Conservation (phyloP, 305 asterid species). For the Coffea humblotiana region DNA sequence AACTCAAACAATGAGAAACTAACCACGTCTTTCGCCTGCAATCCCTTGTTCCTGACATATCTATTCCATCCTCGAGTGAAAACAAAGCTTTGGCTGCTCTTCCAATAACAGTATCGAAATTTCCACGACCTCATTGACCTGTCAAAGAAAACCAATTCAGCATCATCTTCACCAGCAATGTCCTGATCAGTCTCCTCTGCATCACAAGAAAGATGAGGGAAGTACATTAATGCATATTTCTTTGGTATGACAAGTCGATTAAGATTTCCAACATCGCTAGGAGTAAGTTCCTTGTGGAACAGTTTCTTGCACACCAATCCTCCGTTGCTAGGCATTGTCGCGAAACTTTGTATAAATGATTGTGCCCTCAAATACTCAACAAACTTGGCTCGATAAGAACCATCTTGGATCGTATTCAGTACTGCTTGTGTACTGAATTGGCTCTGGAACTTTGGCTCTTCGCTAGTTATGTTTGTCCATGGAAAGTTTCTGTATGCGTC, state of each 20-base stretch:
- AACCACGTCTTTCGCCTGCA: constrained; percentile 43
- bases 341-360: constrained; percentile 7
- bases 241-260: constrained; percentile 77
- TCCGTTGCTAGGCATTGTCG: neutral
- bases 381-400: constrained; percentile 53
- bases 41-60: constrained; percentile 44
- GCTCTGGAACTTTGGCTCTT: constrained; percentile 54
- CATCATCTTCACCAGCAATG: constrained; percentile 23
- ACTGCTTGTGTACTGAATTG: constrained; percentile 41
- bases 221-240: constrained; percentile 58
- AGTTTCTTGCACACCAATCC: constrained; percentile 24
- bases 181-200: constrained; percentile 1
- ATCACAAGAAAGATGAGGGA: constrained; percentile 36
- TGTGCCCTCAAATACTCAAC: constrained; percentile 36
- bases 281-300: constrained; percentile 76
- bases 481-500: constrained; percentile 61
- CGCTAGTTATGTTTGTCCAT: constrained; percentile 35
- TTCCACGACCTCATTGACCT: constrained; percentile 49
- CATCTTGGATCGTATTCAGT: constrained; percentile 63
- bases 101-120: constrained; percentile 66
- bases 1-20: constrained; percentile 40
- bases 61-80: constrained; percentile 74
- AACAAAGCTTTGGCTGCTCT: constrained; percentile 68
- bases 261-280: constrained; percentile 77
- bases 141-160: constrained; percentile 47